Conservation (phyloP, 768 basidiomycete genomes). For the Russula vinacea region DNA sequence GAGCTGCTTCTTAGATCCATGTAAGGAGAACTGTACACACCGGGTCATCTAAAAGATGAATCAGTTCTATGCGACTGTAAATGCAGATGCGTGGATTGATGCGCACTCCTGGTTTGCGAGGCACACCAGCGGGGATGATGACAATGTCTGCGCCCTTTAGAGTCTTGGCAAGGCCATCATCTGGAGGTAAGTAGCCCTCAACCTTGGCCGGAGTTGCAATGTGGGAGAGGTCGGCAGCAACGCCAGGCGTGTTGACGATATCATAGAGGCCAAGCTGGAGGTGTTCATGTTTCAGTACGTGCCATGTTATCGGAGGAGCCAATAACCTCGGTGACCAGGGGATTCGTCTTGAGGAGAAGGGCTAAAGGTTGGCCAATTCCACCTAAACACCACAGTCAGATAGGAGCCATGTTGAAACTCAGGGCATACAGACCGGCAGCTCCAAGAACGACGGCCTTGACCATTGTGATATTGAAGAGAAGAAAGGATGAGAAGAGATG, state of each 20-base stretch:
- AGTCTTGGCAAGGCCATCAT: constrained; percentile 79
- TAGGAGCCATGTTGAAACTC: not conserved
- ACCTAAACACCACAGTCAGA: constrained; percentile 45
- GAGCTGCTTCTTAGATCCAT: constrained; percentile 6
- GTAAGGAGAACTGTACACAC: constrained; percentile 35
- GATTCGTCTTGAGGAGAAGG: constrained; percentile 84
- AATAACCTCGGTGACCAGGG: constrained; percentile 69
- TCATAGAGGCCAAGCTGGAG: constrained; percentile 81
- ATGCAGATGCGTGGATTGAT: not conserved
- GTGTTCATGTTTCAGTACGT: not conserved
- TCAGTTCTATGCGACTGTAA: constrained; percentile 4
- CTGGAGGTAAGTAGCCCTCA: constrained; percentile 70
- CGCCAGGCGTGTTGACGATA: constrained; percentile 97
- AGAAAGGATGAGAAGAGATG: constrained; percentile 11
- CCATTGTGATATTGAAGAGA: constrained; percentile 39
- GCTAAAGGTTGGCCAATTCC: constrained; percentile 97
- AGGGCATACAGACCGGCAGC: constrained; percentile 65
- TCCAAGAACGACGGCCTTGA: constrained; percentile 93
- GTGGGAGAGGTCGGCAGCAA: constrained; percentile 92
- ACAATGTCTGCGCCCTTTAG: constrained; percentile 86
- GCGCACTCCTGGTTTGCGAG: constrained; percentile 89
- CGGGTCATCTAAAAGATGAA: constrained; percentile 46
- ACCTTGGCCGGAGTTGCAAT: constrained; percentile 87
- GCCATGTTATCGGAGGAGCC: not conserved
- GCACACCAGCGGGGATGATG: constrained; percentile 95